Evolutionary conservation across 1,284 basidiomycete genomes (phyloP).

Genomic region (Singerocomus rubriflavus): DNA sequence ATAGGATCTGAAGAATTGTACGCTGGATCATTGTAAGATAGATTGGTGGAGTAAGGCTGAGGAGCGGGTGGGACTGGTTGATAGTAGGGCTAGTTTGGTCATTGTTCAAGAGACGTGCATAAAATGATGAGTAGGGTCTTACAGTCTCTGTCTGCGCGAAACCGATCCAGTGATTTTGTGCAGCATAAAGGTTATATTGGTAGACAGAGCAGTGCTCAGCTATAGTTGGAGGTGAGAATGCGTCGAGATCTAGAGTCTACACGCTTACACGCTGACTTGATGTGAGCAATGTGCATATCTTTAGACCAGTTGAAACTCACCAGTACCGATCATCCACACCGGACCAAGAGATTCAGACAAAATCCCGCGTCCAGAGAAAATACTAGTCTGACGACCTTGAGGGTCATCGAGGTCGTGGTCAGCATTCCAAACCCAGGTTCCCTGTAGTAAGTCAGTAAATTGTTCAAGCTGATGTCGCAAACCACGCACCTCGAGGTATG

Average conservation of each 20-base stretch:
- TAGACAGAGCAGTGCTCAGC: slow-evolving; percentile 48
- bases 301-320: slow-evolving; percentile 31
- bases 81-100: slow-evolving; percentile 39
- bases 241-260: background rate
- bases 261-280: slow-evolving; percentile 26
- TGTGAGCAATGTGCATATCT: slow-evolving; percentile 8
- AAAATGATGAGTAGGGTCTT: slow-evolving; percentile 1
- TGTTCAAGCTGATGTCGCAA: background rate
- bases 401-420: slow-evolving; percentile 67
- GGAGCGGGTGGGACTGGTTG: slow-evolving; percentile 45
- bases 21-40: slow-evolving; percentile 41
- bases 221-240: slow-evolving; percentile 15
- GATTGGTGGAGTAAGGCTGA: slow-evolving; percentile 37
- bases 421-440: slow-evolving; percentile 77
- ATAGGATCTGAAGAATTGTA: slow-evolving; percentile 36
- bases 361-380: slow-evolving; percentile 75
- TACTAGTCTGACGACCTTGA: slow-evolving; percentile 47
- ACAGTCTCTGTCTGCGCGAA: slow-evolving; percentile 53
- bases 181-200: slow-evolving; percentile 48
- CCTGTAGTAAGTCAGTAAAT: slow-evolving; percentile 34
- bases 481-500: slow-evolving; percentile 44
- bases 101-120: background rate
- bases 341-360: slow-evolving; percentile 72
- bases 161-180: slow-evolving; percentile 51
- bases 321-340: slow-evolving; percentile 73